Evolutionary conservation across 73 alveolate genomes (phyloP).

Genomic region (Stentor coeruleus): DNA sequence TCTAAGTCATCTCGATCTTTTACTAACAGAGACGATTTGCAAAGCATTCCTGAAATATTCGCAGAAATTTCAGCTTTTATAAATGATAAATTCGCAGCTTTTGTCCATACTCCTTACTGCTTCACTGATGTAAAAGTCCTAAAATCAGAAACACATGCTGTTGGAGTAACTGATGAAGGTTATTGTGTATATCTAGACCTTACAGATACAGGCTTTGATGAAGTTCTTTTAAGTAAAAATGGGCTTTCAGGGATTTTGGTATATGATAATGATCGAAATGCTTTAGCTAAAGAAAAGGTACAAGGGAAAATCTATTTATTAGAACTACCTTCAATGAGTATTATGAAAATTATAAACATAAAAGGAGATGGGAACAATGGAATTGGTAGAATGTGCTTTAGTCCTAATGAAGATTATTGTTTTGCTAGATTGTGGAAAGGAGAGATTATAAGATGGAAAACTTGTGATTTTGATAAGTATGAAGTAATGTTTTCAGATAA

Average conservation of each 20-base stretch:
- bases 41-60: too few relatives aligned
- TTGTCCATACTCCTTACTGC: neutral
- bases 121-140: neutral
- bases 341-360: too few relatives aligned
- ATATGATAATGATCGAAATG: neutral
- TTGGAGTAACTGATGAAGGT: neutral
- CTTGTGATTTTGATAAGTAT: neutral
- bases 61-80: too few relatives aligned
- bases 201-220: neutral
- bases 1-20: too few relatives aligned
- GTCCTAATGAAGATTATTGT: neutral
- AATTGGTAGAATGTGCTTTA: neutral
- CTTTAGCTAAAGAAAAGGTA: neutral
- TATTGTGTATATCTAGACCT: neutral
- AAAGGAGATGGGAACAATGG: neutral
- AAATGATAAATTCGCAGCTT: neutral
- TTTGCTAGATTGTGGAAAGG: neutral
- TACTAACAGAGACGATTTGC: too few relatives aligned
- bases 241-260: neutral
- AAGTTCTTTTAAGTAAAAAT: neutral
- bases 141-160: neutral
- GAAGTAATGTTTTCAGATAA: neutral
- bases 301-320: neutral
- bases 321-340: neutral
- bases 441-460: neutral